Evolutionary conservation across 352 stramenopile species (phyloP), one percentile per base, ranked within the genome.

Genomic region (Phytophthora multivora): DNA sequence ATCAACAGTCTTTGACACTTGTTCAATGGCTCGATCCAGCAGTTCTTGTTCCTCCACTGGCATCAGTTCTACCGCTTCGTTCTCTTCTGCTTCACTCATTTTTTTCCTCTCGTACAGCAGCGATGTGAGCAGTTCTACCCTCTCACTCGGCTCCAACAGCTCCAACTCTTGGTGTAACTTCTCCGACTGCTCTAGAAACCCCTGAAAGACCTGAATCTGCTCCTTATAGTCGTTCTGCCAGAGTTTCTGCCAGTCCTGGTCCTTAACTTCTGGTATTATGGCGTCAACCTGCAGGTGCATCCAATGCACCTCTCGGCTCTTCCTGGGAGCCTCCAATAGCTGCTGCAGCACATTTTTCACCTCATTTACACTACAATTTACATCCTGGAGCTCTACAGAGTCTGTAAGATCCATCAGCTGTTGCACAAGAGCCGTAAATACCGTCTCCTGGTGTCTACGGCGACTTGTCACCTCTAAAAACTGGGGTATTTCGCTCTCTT

Each of bases 221-320:
- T 51, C 19, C 19, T 46, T 59, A 13, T 63, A 70, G 56, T 72
- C 67, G 11, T 50, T 31, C 7, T 53, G 47, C 62, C 67, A 75
- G 6, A 15, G 9, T 38, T 48, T n/a, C 16, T 59, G 56, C 67
- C 67, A 75, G 13, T 43, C n/a, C 10, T 35, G 23, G 21, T 11
- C 33, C 11, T 28, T 43, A 40, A 31, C 52, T 13, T 56, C 39
- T 9, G 21, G 23, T 39, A 64, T 13, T 9, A 75, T 36, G 6
- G 38, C 52, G 48, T 75, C 67, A 13, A 71, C 47, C 47, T 71
- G 67, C 25, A 62, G 16, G 26, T 69, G 67, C 47, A 72, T 56
- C 67, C 67, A 72, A 28, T 66, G 67, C 2, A 59, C 51, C 15
- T 72, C 49, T 23, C 51, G 41, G 7, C 59, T 60, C 35, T 38